Percentiles rank a stretch among this genome's conserved stretches.
Evolutionary conservation across 805 yeast genomes (phyloP).

Genomic region (Candida koratica): DNA sequence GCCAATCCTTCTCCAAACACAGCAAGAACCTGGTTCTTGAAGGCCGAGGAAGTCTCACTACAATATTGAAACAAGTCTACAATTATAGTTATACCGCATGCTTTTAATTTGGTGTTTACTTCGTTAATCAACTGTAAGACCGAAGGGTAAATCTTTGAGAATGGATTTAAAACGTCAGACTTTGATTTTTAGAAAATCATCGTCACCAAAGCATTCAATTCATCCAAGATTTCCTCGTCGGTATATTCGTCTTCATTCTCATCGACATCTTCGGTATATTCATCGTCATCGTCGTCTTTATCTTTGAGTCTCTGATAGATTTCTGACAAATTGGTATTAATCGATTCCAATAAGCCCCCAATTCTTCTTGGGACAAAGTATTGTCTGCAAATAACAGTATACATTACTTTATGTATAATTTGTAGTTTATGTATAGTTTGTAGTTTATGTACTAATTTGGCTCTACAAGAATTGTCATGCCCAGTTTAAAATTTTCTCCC

Average conservation of each 20-base stretch:
- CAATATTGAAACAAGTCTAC: constrained; percentile 79
- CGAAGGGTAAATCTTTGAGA: constrained; percentile 61
- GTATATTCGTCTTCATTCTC: constrained; percentile 81
- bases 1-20: constrained; percentile 65
- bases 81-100: constrained; percentile 75
- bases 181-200: constrained; percentile 64
- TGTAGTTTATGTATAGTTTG: no score
- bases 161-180: constrained; percentile 56
- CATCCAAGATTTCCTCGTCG: constrained; percentile 87
- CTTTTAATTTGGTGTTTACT: constrained; percentile 60
- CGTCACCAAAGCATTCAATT: constrained; percentile 71
- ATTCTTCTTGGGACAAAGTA: constrained; percentile 51
- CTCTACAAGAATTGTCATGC: constrained; percentile 39
- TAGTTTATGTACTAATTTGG: no score
- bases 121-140: constrained; percentile 60
- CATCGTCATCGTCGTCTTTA: constrained; percentile 43
- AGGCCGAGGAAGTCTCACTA: constrained; percentile 63
- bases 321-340: constrained; percentile 60
- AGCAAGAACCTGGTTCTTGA: constrained; percentile 60
- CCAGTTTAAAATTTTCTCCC: constrained; percentile 25
- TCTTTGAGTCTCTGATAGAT: constrained; percentile 61
- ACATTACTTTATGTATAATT: no score
- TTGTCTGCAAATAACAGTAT: constrained; percentile 62
- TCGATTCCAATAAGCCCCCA: constrained; percentile 52
- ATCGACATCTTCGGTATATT: constrained; percentile 80